phyloP scores from a whole-genome alignment of 345 rosid species.

The Ricinus communis region DNA sequence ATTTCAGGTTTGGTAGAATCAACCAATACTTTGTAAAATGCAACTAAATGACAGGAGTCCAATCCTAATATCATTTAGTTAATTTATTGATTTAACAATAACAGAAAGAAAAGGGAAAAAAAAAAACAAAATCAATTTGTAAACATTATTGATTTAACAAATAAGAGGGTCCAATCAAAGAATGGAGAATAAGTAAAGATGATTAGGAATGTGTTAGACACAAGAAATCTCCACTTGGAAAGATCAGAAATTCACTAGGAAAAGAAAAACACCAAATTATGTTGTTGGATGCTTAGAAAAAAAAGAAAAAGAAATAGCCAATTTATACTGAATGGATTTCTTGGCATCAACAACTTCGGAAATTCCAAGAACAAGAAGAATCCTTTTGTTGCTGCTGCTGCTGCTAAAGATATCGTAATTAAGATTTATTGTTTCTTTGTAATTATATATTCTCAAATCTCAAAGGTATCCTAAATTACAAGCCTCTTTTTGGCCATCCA shows the following conservation, averaged over 20 bases:
- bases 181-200: background rate
- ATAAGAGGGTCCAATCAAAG: background rate
- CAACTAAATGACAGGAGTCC: background rate
- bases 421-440: background rate
- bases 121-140: no score
- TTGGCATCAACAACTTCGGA: conserved; percentile 28
- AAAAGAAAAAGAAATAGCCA: background rate
- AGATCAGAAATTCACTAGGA: conserved; percentile 8
- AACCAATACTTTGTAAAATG: conserved; percentile 1
- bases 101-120: conserved; percentile 5
- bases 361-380: conserved; percentile 26
- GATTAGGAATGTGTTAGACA: conserved; percentile 10
- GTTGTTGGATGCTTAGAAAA: conserved; percentile 5
- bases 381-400: background rate
- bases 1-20: conserved; percentile 19
- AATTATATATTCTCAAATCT: no score
- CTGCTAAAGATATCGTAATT: background rate
- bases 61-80: conserved; percentile 15
- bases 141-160: background rate
- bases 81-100: background rate
- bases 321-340: conserved; percentile 23
- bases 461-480: background rate
- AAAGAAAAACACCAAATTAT: background rate
- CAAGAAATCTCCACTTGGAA: conserved; percentile 24
- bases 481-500: background rate